A percentile compares a stretch with the other conserved stretches of the same genome.
Conservation (phyloP, 352 stramenopile species). For the Pythium aristosporum region DNA sequence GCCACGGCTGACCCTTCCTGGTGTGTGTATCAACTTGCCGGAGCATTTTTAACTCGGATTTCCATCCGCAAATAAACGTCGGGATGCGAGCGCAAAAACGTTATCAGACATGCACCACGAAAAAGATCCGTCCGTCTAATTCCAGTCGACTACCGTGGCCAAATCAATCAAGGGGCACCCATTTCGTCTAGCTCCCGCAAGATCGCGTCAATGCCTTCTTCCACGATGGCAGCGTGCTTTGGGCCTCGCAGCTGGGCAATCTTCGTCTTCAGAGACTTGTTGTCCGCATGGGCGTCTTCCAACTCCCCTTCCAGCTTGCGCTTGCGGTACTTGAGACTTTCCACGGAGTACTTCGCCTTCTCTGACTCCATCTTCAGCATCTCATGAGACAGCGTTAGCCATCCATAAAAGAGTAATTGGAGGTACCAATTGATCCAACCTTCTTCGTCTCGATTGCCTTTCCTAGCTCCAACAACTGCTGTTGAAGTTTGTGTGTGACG, state of each 20-base stretch:
- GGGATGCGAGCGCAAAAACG: not conserved
- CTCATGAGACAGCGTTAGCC: no score
- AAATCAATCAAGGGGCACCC: not conserved
- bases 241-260: slow-evolving; percentile 5
- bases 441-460: slow-evolving; percentile 2
- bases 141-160: not conserved
- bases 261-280: not conserved
- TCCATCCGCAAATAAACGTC: not conserved
- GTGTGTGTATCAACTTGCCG: not conserved
- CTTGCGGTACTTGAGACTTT: slow-evolving; percentile 9
- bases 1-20: not conserved
- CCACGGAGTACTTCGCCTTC: not conserved
- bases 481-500: not conserved
- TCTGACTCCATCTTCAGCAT: slow-evolving; percentile 1
- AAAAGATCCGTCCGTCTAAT: not conserved
- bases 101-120: not conserved
- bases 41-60: not conserved
- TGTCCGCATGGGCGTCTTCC: not conserved
- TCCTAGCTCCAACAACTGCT: not conserved
- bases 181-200: slow-evolving; percentile 19
- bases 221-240: slow-evolving; percentile 1
- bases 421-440: not conserved
- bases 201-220: slow-evolving; percentile 11
- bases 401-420: not conserved
- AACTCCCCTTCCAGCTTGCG: slow-evolving; percentile 5